Percentiles rank a stretch among this genome's conserved stretches.
These are phyloP conservation scores for Halophytophthora batemanensis DNA, from an alignment of 352 stramenopile species.

Conservation along the genomic window DNA sequence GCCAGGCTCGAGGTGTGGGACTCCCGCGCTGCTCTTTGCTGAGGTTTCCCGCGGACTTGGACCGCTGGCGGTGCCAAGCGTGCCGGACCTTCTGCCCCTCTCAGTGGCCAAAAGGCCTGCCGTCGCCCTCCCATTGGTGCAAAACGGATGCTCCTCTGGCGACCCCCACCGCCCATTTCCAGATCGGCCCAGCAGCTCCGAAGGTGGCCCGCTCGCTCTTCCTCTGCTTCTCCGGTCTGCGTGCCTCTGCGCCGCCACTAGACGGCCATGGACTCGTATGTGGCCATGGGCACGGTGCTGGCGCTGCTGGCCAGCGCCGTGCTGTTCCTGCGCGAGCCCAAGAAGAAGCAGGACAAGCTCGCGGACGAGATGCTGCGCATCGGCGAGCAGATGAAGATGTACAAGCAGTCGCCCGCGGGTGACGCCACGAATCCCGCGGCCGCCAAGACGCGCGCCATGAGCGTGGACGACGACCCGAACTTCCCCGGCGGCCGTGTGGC, in stretches of 20 bases:
- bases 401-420: constrained; percentile 53
- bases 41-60: too few species aligned
- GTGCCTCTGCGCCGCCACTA: not conserved
- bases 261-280: constrained; percentile 55
- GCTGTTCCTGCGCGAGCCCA: constrained; percentile 54
- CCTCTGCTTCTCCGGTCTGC: not conserved
- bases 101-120: too few species aligned
- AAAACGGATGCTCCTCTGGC: too few species aligned
- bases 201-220: too few species aligned
- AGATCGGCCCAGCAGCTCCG: not conserved
- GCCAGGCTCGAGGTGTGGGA: too few species aligned
- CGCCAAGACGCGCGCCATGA: constrained; percentile 1
- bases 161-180: not conserved
- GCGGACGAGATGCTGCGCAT: constrained; percentile 68
- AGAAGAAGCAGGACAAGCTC: constrained; percentile 62
- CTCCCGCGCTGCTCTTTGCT: too few species aligned
- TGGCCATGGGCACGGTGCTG: constrained; percentile 64
- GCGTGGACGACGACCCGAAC: constrained; percentile 29
- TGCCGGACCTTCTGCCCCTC: too few species aligned
- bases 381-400: constrained; percentile 80
- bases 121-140: too few species aligned
- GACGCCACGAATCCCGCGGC: constrained; percentile 7
- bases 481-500: constrained; percentile 75
- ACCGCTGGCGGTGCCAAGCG: too few species aligned
- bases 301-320: constrained; percentile 60